Base-by-base conservation (phyloP, 805 yeast genomes). In the Aciculoconidium aculeatum region DNA sequence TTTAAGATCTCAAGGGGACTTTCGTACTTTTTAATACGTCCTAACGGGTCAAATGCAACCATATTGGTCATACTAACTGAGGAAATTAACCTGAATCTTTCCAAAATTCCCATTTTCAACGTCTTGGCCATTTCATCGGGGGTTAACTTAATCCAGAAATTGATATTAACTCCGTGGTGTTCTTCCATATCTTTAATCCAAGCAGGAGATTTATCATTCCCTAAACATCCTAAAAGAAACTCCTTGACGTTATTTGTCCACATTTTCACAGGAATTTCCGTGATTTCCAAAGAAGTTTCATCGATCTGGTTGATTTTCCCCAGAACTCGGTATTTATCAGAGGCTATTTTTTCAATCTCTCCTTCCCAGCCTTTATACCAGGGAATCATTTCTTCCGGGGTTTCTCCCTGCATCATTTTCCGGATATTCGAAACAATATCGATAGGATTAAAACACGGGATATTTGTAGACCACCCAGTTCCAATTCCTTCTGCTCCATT, bases 401-500 rank as follows among this genome's bases (percentile, higher is more conserved):
- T 82, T 45, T 85, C 80, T 7, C 76, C 82, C 11, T 67, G 63
- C 86, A 92, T 77, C 44, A 92, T 50, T 22, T 72, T 73, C 35
- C 75, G 74, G 17, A 92, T 62, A 45, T 92, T 92, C 2, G 57
- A 61, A 15, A 86, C 86, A 36, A 92, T 65, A 49, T 90, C 97
- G 9, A 54, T 45, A 0, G 98, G 98, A 51, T 92, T 87, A 59
- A 73, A 90, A 22, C 84, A 77, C 1, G 98, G 98, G 39, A 92
- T 80, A 37, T 75, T 77, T 1, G 97, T 87, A 41, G 95, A 84
- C 96, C 97, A 92, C 42, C 98, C 98, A 26, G 98, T 88, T 39
- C 98, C 98, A 54, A 92, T 92, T 63, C 98, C 98, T 58, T 92
- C 98, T 6, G 90, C 71, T 34, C 98, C 98, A 50, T 92, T 92